Evolutionary conservation across 306 rosid species (phyloP).

Genomic region (Sindora glabra): DNA sequence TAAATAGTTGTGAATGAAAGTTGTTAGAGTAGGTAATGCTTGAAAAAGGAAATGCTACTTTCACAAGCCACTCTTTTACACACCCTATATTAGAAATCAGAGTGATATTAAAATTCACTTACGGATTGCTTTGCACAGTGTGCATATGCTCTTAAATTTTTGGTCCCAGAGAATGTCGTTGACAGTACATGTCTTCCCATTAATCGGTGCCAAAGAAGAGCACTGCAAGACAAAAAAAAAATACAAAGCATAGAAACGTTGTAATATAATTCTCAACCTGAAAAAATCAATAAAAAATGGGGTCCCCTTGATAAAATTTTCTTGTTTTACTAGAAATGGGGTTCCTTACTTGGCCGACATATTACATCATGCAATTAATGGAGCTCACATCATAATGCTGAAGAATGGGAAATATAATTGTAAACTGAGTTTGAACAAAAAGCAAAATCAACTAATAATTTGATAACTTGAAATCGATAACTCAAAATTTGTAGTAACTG

Average conservation of each 20-base stretch:
- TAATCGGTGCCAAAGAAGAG: constrained; percentile 84
- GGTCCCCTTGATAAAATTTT: background rate
- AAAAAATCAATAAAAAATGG: constrained; percentile 7
- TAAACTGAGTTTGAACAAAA: no score
- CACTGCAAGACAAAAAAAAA: constrained; percentile 37
- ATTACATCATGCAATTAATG: constrained; percentile 20
- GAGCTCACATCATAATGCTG: constrained; percentile 11
- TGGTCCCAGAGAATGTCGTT: constrained; percentile 55
- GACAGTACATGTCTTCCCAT: constrained; percentile 75
- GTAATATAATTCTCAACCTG: background rate
- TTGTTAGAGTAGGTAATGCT: no score
- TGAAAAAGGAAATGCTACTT: no score
- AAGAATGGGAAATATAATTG: background rate
- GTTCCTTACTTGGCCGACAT: background rate
- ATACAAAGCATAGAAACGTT: background rate
- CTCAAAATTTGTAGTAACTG: no score
- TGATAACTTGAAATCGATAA: no score
- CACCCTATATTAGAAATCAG: no score
- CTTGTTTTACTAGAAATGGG: constrained; percentile 7
- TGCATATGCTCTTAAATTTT: constrained; percentile 63
- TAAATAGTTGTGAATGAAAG: no score
- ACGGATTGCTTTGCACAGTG: constrained; percentile 89
- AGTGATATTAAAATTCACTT: constrained; percentile 21
- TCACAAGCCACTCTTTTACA: no score
- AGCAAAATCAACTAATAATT: no score